Base-by-base conservation (phyloP, 768 basidiomycete species). In the Xerocomus potaroensis region DNA sequence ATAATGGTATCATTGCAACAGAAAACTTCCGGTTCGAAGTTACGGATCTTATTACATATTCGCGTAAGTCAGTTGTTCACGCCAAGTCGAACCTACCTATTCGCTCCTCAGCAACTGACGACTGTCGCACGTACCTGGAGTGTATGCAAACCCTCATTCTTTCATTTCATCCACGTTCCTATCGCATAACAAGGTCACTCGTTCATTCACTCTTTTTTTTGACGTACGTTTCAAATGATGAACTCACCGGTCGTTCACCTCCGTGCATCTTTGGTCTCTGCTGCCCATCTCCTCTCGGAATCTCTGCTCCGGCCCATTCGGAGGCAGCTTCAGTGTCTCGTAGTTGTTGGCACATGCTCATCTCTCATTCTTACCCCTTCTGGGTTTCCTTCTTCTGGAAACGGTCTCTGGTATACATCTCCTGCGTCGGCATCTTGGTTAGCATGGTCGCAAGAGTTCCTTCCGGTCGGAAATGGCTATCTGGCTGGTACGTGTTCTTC, bases 401-500 rank as follows among this genome's bases (percentile, higher is more conserved):
- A 88, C 63, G 85, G 79, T 6, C 69, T 88, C 24, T 88, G 86
- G 86, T 88, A 81, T 52, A 75, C n/a, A n/a, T n/a, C n/a, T n/a
- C n/a, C 66, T 4, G 47, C 71, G 14, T 73, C 78, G 0, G 81
- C 76, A 2, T 59, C 59, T n/a, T n/a, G n/a, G n/a, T n/a, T n/a
- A 0, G 60, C 72, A 16, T 88, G 86, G 86, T 64, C 72, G 0
- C 70, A 71, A 38, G 76, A 84, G 35, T 81, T 69, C 58, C 74
- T 88, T 22, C 87, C 87, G 0, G 69, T 87, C 23, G 86, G 86
- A 27, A 89, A 89, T 63, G 86, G 86, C 1, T 83, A 78, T 55
- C 70, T 87, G 39, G 84, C 74, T 55, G 83, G 82, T 78, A 56
- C 34, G 67, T 56, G 4, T 21, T 39, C 12, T 12, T 40, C 32